Conservation (phyloP, 768 basidiomycete species). For the Serendipita sp. region DNA sequence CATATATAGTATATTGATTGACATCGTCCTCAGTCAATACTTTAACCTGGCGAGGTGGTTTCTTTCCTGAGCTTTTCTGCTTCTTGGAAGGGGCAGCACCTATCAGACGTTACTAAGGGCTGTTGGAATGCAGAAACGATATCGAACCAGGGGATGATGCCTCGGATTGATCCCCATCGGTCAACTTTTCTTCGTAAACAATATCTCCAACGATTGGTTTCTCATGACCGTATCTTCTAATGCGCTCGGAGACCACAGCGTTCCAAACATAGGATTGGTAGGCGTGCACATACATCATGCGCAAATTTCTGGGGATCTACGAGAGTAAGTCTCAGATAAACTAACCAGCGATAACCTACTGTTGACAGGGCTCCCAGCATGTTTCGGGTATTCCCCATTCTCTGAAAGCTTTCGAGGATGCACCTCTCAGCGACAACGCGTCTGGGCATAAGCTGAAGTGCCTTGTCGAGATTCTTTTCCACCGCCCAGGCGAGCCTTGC, state of each 20-base stretch:
- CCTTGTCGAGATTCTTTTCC: conserved; percentile 63
- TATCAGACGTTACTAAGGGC: neutral
- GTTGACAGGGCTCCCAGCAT: conserved; percentile 78
- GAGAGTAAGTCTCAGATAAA: conserved; percentile 1
- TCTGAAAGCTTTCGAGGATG: conserved; percentile 78
- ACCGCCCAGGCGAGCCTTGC: conserved; percentile 83
- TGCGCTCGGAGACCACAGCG: conserved; percentile 85
- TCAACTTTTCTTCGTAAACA: conserved; percentile 35
- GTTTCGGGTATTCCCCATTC: conserved; percentile 62
- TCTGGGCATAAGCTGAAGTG: conserved; percentile 73
- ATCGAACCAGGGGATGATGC: conserved; percentile 11
- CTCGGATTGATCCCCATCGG: conserved; percentile 13
- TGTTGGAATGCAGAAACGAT: neutral
- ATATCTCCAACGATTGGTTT: conserved; percentile 75
- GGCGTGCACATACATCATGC: conserved; percentile 95
- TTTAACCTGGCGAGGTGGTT: conserved; percentile 49
- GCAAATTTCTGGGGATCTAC: conserved; percentile 87
- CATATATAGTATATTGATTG: conserved; percentile 72
- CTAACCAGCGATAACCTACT: conserved; percentile 24
- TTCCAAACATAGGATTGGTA: conserved; percentile 99
- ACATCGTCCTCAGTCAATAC: conserved; percentile 64
- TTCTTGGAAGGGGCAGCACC: neutral
- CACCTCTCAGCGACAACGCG: conserved; percentile 87
- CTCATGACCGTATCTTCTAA: conserved; percentile 57
- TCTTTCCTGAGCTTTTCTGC: conserved; percentile 28